Evolutionary conservation across 2,329 filamentous ascomycete species (phyloP), one percentile per base, ranked within the genome.

Genomic region (Talaromyces sp.): DNA sequence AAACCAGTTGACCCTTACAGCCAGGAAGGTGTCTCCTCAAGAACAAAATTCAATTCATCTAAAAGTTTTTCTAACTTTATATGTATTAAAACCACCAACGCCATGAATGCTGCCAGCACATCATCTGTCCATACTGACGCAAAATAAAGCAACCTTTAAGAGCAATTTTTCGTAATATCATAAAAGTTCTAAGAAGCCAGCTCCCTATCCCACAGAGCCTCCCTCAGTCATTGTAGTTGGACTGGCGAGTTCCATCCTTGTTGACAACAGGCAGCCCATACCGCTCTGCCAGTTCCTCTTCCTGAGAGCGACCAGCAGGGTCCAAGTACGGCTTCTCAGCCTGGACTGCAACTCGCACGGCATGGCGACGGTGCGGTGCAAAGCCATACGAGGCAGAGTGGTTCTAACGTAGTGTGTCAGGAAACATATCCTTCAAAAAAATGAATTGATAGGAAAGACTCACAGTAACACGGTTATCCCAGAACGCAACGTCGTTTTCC

Each of bases 401-500:
- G 59, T 83, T 84, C 76, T 81, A 64, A 32, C n/a, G n/a, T n/a
- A 54, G 43, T 27, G 46, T 26, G 31, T 61, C 19, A 64, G 52
- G 5, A 8, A 31, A 41, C 27, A 50, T 9, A n/a, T n/a, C 27
- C 21, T 35, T 21, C 21, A 38, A 24, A 19, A 21, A 21, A 6
- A 9, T 41, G 35, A 8, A 7, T 14, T 31, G 13, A 56, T 7
- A 46, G 38, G 35, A 11, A 58, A 41, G 24, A 70, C 75, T 67
- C 68, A 85, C 81, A 52, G 78, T 80, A 41, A 81, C 75, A 19
- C 86, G 77, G 64, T 89, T 89, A 68, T 89, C 86, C 86, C 87
- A 89, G 61, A 89, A 81, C 0, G 86, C 86, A 1, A 90, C 84
- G 60, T 88, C 87, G 49, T 84, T 81, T 63, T 84, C 81, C 50